These are phyloP conservation scores for Otatea glauca DNA, from an alignment of 176 grass and related monocot species.

Conservation along the genomic window DNA sequence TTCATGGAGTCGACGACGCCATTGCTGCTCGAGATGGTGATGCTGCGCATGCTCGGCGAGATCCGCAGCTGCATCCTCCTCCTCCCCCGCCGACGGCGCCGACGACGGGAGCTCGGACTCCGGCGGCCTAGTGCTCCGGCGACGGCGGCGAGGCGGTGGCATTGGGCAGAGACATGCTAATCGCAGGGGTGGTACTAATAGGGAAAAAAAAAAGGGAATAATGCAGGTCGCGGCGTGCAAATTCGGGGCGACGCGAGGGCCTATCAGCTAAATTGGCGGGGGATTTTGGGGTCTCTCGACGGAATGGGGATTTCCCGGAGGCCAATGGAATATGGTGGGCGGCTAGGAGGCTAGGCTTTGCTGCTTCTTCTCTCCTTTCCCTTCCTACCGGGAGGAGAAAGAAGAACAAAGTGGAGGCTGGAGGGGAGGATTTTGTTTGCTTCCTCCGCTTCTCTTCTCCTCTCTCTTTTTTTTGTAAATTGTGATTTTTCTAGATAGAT, in stretches of 20 bases:
- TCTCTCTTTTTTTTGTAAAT: neutral
- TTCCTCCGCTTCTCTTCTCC: neutral
- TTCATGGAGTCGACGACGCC: slow-evolving; percentile 93
- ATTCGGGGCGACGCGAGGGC: slow-evolving; percentile 21
- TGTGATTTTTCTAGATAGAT: neutral
- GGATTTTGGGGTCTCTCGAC: slow-evolving; percentile 30
- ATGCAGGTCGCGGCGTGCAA: slow-evolving; percentile 46
- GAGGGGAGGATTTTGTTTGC: slow-evolving; percentile 18
- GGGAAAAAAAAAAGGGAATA: neutral
- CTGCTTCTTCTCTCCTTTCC: slow-evolving; percentile 10
- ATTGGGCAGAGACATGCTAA: slow-evolving; percentile 70
- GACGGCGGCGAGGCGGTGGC: slow-evolving; percentile 64
- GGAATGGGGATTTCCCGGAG: slow-evolving; percentile 36
- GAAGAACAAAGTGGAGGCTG: neutral
- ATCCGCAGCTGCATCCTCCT: slow-evolving; percentile 99
- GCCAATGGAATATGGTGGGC: neutral
- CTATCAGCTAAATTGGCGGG: slow-evolving; percentile 42
- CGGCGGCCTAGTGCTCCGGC: slow-evolving; percentile 63
- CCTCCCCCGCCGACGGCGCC: slow-evolving; percentile 53
- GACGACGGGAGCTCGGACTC: slow-evolving; percentile 55
- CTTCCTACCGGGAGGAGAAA: slow-evolving; percentile 1
- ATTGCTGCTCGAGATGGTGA: slow-evolving; percentile 99
- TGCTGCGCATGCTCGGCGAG: slow-evolving; percentile 99
- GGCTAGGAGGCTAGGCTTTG: slow-evolving; percentile 23
- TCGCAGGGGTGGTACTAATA: slow-evolving; percentile 54